Evolutionary conservation across 73 alveolate genomes (phyloP).

Genomic region (Diophrys sp.): DNA sequence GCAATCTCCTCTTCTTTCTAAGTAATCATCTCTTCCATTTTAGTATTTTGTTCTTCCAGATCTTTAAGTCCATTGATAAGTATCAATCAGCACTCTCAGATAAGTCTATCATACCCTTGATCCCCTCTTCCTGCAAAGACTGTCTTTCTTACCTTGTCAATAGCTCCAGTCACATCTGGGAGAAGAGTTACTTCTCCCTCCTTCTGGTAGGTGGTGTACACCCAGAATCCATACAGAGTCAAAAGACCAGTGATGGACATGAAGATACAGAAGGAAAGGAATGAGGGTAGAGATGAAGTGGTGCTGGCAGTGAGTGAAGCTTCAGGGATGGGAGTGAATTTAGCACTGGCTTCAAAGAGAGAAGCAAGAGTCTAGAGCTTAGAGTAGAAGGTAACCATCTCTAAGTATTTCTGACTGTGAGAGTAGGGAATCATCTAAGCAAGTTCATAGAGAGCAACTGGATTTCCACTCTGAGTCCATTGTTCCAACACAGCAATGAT

Average conservation of each 20-base stretch:
- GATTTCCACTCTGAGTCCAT: background rate
- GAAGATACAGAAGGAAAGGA: background rate
- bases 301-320: background rate
- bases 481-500: background rate
- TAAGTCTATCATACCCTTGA: background rate
- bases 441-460: background rate
- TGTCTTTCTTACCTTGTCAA: background rate
- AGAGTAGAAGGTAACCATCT: background rate
- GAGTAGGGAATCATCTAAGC: background rate
- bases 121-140: background rate
- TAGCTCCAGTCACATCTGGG: background rate
- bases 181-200: background rate
- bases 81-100: too few species aligned
- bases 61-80: background rate
- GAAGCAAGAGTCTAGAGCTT: background rate
- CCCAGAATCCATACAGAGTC: background rate
- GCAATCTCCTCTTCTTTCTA: background rate
- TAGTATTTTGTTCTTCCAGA: background rate
- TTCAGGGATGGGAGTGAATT: background rate
- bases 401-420: background rate
- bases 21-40: background rate
- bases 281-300: background rate
- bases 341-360: background rate
- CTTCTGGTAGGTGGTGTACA: background rate
- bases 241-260: background rate